Conservation (phyloP, 108 stramenopile species). For the Skeletonema costatum region DNA sequence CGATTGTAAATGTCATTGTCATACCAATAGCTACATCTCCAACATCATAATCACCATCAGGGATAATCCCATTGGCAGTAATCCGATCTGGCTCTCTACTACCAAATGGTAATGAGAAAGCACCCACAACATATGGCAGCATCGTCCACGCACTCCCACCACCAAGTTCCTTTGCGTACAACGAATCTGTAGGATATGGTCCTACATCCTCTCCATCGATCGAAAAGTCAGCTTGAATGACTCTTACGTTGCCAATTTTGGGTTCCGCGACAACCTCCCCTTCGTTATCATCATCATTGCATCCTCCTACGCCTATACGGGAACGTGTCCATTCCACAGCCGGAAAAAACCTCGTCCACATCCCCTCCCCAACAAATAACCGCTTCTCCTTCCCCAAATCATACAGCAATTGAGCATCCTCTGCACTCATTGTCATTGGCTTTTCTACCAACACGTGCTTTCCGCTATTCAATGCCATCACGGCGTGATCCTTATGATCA, state of each 20-base stretch:
- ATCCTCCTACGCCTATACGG: not conserved
- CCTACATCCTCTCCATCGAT: slow-evolving; percentile 17
- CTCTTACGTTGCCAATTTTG: slow-evolving; percentile 46
- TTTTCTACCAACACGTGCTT: slow-evolving; percentile 61
- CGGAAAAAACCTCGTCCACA: slow-evolving; percentile 93
- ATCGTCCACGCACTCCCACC: slow-evolving; percentile 5
- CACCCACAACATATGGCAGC: slow-evolving; percentile 7
- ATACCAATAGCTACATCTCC: slow-evolving; percentile 46
- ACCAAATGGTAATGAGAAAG: slow-evolving; percentile 10
- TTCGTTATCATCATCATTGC: not conserved
- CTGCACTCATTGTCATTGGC: slow-evolving; percentile 47
- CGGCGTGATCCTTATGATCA: slow-evolving; percentile 45
- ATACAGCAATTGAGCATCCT: slow-evolving; percentile 29
- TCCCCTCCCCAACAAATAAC: slow-evolving; percentile 59
- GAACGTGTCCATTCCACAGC: slow-evolving; percentile 78
- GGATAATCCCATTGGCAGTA: slow-evolving; percentile 10
- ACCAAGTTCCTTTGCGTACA: slow-evolving; percentile 9
- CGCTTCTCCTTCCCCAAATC: slow-evolving; percentile 29
- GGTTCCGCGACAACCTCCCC: not conserved
- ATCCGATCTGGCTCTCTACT: slow-evolving; percentile 1
- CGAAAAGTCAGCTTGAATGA: slow-evolving; percentile 33
- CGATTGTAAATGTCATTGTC: slow-evolving; percentile 25
- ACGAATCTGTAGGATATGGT: slow-evolving; percentile 12
- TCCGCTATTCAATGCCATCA: slow-evolving; percentile 35
- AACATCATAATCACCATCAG: slow-evolving; percentile 6